These are phyloP conservation scores for Geotrichum europaeum DNA, from an alignment of 1,139 yeast species.

Conservation along the genomic window DNA sequence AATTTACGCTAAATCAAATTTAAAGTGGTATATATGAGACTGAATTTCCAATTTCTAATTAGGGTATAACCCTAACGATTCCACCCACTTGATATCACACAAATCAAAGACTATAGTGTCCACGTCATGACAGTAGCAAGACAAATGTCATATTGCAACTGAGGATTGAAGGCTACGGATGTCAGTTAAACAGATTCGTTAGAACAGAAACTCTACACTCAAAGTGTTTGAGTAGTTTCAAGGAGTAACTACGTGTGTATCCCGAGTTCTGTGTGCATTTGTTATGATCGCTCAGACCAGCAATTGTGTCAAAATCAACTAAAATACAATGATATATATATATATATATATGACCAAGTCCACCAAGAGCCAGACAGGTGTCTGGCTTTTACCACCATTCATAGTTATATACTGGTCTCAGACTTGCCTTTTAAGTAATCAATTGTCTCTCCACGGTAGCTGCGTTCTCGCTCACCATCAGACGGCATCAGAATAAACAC, in stretches of 20 bases:
- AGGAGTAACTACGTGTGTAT: background rate
- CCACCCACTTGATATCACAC: background rate
- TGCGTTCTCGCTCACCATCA: background rate
- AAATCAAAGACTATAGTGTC: background rate
- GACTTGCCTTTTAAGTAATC: background rate
- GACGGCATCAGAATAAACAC: background rate
- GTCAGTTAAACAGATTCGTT: background rate
- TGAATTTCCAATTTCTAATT: background rate
- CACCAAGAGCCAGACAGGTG: background rate
- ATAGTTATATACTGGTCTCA: background rate
- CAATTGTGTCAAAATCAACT: background rate
- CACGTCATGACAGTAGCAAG: background rate
- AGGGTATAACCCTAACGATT: background rate
- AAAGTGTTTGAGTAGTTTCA: background rate
- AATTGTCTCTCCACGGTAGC: background rate
- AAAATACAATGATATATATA: background rate
- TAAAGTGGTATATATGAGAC: background rate
- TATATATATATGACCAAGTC: background rate
- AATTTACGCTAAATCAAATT: background rate
- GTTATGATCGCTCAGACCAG: background rate
- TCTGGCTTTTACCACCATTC: background rate
- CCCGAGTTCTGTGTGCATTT: background rate
- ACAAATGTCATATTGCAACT: background rate
- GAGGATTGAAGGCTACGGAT: background rate
- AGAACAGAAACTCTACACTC: background rate